These are phyloP conservation scores for Massariosphaeria phaeospora DNA, from an alignment of 495 filamentous ascomycete species.

Conservation along the genomic window DNA sequence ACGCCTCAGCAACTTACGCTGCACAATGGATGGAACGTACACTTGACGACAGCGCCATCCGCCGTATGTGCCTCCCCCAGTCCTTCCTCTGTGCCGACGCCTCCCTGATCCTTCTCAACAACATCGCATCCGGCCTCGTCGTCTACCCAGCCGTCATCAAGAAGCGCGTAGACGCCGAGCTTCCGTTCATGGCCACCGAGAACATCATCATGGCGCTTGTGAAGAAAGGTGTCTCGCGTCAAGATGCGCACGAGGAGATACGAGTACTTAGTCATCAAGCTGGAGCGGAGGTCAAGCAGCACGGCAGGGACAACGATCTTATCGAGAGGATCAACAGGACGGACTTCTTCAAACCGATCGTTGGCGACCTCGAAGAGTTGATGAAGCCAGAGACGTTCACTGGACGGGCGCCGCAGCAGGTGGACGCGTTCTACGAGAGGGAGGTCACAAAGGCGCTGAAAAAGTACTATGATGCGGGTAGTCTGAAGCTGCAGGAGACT, in stretches of 20 bases:
- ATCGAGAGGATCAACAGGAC: conserved; percentile 70
- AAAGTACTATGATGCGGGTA: conserved; percentile 42
- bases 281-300: conserved; percentile 68
- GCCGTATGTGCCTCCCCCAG: conserved; percentile 71
- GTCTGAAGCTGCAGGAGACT: conserved; percentile 45
- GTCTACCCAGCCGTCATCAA: conserved; percentile 79
- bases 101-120: conserved; percentile 72
- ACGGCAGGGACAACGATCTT: conserved; percentile 77
- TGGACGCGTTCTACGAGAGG: conserved; percentile 37
- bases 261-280: conserved; percentile 83
- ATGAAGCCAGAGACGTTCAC: conserved; percentile 68
- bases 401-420: conserved; percentile 46
- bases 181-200: conserved; percentile 51
- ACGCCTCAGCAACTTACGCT: conserved; percentile 70
- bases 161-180: conserved; percentile 64
- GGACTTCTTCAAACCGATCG: conserved; percentile 78
- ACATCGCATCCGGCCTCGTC: conserved; percentile 75
- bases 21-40: conserved; percentile 77
- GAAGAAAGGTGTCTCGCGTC: conserved; percentile 67
- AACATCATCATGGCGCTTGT: conserved; percentile 86
- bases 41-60: conserved; percentile 60
- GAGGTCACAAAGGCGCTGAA: conserved; percentile 51
- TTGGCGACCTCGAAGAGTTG: conserved; percentile 67
- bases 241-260: conserved; percentile 91
- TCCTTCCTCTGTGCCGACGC: conserved; percentile 79